A percentile compares a stretch with the other conserved stretches of the same genome.
Conservation (phyloP, 257 asterid species). For the Salvia rosmarinus region DNA sequence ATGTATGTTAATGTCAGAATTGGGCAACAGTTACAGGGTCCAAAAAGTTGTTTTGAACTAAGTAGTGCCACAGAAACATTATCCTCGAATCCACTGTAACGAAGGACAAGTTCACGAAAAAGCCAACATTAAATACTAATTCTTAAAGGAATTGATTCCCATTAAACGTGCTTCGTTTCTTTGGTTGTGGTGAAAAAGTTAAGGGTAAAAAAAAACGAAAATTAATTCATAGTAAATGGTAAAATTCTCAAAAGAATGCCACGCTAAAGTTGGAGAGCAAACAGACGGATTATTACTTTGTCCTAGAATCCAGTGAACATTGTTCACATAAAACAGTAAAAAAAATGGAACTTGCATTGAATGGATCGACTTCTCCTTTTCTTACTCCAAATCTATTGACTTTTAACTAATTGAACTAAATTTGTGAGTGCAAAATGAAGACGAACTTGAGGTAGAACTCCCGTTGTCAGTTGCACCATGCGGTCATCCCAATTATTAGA, state of each 20-base stretch:
- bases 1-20: not conserved
- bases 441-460: not conserved
- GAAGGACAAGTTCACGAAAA: slow-evolving; percentile 35
- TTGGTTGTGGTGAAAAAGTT: slow-evolving; percentile 41
- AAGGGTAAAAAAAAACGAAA: not conserved
- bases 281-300: slow-evolving; percentile 46
- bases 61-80: slow-evolving; percentile 28
- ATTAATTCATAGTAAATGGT: not conserved
- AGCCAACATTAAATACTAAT: slow-evolving; percentile 17
- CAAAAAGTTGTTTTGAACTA: not conserved
- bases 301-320: slow-evolving; percentile 23
- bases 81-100: slow-evolving; percentile 24
- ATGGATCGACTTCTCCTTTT: slow-evolving; percentile 5
- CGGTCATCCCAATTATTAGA: no score
- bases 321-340: slow-evolving; percentile 6
- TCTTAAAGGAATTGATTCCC: slow-evolving; percentile 41
- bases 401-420: no score
- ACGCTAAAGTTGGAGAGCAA: slow-evolving; percentile 46
- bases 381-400: no score
- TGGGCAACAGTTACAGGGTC: not conserved
- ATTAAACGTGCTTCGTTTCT: slow-evolving; percentile 30
- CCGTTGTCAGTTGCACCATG: no score
- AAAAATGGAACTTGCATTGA: slow-evolving; percentile 7
- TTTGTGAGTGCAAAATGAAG: no score
- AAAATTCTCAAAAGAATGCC: slow-evolving; percentile 25